Evolutionary conservation across 306 rosid genomes (phyloP).

Genomic region (Coriaria nepalensis): DNA sequence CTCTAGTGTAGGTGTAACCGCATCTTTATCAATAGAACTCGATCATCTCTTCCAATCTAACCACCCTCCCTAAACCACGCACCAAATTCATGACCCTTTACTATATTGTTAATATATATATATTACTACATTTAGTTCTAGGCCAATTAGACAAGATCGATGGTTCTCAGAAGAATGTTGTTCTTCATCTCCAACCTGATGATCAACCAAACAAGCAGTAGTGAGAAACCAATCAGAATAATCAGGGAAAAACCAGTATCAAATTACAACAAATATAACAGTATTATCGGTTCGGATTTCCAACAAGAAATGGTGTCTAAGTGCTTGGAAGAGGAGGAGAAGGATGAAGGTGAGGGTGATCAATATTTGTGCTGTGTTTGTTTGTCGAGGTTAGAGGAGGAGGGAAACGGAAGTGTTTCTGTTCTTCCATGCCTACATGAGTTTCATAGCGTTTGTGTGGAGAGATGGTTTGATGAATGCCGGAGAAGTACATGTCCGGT

Average conservation of each 20-base stretch:
- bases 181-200: constrained; percentile 32
- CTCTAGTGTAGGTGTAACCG: constrained; percentile 70
- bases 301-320: constrained; percentile 11
- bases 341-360: constrained; percentile 8
- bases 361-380: constrained; percentile 57
- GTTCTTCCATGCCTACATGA: constrained; percentile 69
- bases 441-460: constrained; percentile 68
- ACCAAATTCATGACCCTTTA: constrained; percentile 24
- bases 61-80: constrained; percentile 48
- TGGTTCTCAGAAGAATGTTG: constrained; percentile 35
- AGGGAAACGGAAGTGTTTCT: constrained; percentile 35
- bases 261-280: too few relatives aligned
- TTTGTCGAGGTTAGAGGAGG: constrained; percentile 41
- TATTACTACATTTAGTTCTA: too few relatives aligned
- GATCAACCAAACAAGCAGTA: too few relatives aligned
- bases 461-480: constrained; percentile 60
- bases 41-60: constrained; percentile 20
- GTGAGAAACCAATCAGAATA: too few relatives aligned
- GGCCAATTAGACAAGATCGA: too few relatives aligned
- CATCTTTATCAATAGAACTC: constrained; percentile 13
- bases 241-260: too few relatives aligned
- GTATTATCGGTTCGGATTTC: too few relatives aligned
- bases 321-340: constrained; percentile 4
- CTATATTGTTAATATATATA: neutral
- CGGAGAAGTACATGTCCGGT: constrained; percentile 64